These are phyloP conservation scores for Lentinula novae-zelandiae DNA, from an alignment of 1,284 basidiomycete species.

Conservation along the genomic window DNA sequence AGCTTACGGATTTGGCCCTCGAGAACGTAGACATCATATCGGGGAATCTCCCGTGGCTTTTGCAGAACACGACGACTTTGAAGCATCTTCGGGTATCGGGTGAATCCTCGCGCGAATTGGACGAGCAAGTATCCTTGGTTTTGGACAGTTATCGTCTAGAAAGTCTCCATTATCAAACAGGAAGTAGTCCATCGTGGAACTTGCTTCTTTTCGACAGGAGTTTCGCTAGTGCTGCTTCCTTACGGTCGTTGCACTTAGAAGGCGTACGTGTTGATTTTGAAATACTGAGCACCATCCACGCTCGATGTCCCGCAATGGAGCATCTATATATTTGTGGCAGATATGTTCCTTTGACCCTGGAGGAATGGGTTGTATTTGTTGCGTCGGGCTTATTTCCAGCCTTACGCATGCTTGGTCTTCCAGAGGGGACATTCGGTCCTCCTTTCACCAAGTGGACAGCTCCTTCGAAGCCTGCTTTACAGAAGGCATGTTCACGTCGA, in stretches of 20 bases:
- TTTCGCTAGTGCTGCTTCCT: constrained; percentile 16
- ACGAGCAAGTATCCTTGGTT: constrained; percentile 36
- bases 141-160: constrained; percentile 31
- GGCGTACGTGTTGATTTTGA: constrained; percentile 36
- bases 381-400: constrained; percentile 28
- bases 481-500: background rate
- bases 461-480: background rate
- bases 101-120: constrained; percentile 27
- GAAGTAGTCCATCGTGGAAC: constrained; percentile 19
- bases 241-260: constrained; percentile 32
- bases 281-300: constrained; percentile 30
- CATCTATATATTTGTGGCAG: constrained; percentile 38
- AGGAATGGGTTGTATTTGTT: constrained; percentile 40
- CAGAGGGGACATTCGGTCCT: constrained; percentile 35
- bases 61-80: constrained; percentile 31
- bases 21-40: constrained; percentile 38
- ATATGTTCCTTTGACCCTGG: constrained; percentile 27
- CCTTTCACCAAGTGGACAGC: constrained; percentile 36
- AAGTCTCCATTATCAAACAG: constrained; percentile 33
- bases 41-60: constrained; percentile 38
- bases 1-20: constrained; percentile 35
- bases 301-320: constrained; percentile 35
- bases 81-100: constrained; percentile 33
- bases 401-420: constrained; percentile 32
- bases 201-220: constrained; percentile 25